Percentiles rank a stretch among this genome's conserved stretches.
Evolutionary conservation across 1,284 basidiomycete species (phyloP).

Genomic region (Meripilus lineatus): DNA sequence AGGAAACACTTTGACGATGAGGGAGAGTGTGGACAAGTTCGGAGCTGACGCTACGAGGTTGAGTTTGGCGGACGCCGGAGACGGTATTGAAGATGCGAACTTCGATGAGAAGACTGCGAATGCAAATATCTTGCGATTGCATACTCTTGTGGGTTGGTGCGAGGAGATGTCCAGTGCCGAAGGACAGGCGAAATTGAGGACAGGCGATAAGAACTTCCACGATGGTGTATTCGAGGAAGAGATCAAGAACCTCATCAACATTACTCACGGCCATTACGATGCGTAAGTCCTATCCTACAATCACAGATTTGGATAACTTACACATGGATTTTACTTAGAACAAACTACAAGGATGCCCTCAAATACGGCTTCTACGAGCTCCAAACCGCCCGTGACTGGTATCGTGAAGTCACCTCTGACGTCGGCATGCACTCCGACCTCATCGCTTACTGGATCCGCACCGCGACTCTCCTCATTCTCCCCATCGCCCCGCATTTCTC

Average conservation of each 20-base stretch:
- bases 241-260: constrained; percentile 80
- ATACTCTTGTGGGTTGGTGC: constrained; percentile 91
- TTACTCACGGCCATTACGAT: constrained; percentile 77
- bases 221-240: constrained; percentile 92
- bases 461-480: constrained; percentile 74
- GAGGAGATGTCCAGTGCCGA: constrained; percentile 74
- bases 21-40: constrained; percentile 80
- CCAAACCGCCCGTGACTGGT: constrained; percentile 92
- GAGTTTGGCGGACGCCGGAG: constrained; percentile 94
- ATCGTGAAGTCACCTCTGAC: constrained; percentile 87
- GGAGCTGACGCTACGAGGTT: constrained; percentile 92
- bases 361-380: constrained; percentile 97
- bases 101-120: constrained; percentile 99
- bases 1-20: constrained; percentile 81
- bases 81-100: constrained; percentile 96
- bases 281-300: constrained; percentile 50
- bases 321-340: constrained; percentile 39
- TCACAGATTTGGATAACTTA: neutral
- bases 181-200: constrained; percentile 65
- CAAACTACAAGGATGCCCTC: constrained; percentile 93
- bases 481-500: constrained; percentile 96
- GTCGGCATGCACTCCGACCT: constrained; percentile 89
- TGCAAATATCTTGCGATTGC: constrained; percentile 92
- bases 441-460: constrained; percentile 77
- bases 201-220: constrained; percentile 69